Conservation (phyloP, 2,329 filamentous ascomycete species). For the Colletotrichum eleusines region DNA sequence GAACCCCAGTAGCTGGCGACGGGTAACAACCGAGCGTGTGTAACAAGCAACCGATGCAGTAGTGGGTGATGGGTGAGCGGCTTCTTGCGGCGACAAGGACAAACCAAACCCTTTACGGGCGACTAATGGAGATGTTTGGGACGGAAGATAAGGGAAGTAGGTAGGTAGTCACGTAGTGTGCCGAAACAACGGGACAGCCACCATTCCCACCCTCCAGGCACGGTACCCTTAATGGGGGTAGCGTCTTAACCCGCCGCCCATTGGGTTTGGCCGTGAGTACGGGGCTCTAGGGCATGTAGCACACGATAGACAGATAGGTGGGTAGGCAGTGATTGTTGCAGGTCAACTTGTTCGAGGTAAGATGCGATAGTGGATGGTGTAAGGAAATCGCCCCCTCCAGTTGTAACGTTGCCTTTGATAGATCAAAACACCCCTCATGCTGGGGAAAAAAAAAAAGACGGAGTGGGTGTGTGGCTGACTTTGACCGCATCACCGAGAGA, state of each 20-base stretch:
- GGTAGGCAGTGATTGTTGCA: constrained; percentile 13
- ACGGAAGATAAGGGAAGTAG: not conserved
- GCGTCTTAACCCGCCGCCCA: not conserved
- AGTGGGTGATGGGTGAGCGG: not conserved
- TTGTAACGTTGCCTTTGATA: constrained; percentile 41
- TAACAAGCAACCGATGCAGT: constrained; percentile 28
- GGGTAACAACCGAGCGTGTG: constrained; percentile 13
- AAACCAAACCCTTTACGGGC: not conserved
- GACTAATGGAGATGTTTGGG: constrained; percentile 8
- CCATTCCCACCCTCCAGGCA: constrained; percentile 1
- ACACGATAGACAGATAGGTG: constrained; percentile 6
- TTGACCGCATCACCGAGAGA: constrained; percentile 18
- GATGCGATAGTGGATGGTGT: constrained; percentile 4
- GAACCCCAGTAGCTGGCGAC: not conserved
- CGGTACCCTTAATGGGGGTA: not conserved
- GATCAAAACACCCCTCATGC: not conserved
- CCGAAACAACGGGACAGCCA: constrained; percentile 8
- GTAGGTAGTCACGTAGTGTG: not conserved
- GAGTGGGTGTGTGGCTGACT: constrained; percentile 6
- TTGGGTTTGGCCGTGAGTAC: not conserved
- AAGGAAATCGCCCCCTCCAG: constrained; percentile 36
- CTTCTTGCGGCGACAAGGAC: constrained; percentile 16
- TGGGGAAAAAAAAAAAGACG: not conserved
- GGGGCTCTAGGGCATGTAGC: not conserved
- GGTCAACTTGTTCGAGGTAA: constrained; percentile 1